Evolutionary conservation across 2,329 filamentous ascomycete genomes (phyloP).

Genomic region (Ophiostoma populinum): DNA sequence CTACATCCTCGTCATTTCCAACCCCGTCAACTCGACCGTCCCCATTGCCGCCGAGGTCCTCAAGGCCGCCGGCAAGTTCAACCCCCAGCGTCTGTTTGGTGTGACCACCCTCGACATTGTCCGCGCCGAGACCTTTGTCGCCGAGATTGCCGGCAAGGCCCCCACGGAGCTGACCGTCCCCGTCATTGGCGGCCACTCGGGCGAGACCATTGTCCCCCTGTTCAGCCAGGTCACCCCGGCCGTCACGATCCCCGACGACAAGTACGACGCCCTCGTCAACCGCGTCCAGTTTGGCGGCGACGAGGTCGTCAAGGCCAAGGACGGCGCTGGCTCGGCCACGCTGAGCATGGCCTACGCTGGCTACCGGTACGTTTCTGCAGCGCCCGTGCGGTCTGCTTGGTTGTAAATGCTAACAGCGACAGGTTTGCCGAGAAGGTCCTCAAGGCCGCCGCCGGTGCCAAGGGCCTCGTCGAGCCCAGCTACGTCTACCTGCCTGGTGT

Average conservation of each 20-base stretch:
- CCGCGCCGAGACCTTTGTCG: conserved; percentile 91
- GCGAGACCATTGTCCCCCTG: conserved; percentile 92
- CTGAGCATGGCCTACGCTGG: conserved; percentile 85
- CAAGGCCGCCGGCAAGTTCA: conserved; percentile 83
- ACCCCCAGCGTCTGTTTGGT: conserved; percentile 91
- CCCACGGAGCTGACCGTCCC: conserved; percentile 72
- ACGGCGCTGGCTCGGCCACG: conserved; percentile 65
- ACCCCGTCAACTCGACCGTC: conserved; percentile 98
- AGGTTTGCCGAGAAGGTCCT: conserved; percentile 92
- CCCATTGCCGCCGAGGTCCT: conserved; percentile 95
- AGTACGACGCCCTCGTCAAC: conserved; percentile 79
- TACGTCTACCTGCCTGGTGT: conserved; percentile 91
- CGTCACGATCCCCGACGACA: conserved; percentile 70
- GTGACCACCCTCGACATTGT: conserved; percentile 98
- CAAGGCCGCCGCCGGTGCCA: conserved; percentile 74
- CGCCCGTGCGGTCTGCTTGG: neutral
- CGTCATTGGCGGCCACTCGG: conserved; percentile 92
- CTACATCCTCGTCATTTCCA: conserved; percentile 92
- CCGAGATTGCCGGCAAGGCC: conserved; percentile 64
- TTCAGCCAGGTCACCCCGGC: conserved; percentile 79
- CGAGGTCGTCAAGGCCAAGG: conserved; percentile 77
- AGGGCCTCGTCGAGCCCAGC: conserved; percentile 84
- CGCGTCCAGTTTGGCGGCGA: conserved; percentile 97
- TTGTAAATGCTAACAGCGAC: conserved; percentile 2
- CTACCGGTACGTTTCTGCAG: conserved; percentile 46